Conservation (phyloP, 2,329 filamentous ascomycete species). For the Aphanocladium album region DNA sequence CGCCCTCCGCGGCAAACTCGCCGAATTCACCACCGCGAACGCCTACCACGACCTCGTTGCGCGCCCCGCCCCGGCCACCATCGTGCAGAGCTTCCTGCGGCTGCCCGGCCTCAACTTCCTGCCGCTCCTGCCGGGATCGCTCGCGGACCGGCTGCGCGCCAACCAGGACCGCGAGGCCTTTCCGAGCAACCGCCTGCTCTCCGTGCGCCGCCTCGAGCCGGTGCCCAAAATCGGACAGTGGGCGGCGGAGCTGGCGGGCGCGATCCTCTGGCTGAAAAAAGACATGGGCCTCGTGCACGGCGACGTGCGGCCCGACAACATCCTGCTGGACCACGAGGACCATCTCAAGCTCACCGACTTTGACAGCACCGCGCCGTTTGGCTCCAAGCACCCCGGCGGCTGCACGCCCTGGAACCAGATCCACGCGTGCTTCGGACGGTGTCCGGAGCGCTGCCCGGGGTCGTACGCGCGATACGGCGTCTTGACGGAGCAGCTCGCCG, state of each 20-base stretch:
- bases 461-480: neutral
- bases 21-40: neutral
- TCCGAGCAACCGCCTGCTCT: neutral
- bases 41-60: neutral
- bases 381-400: neutral
- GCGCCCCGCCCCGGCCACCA: neutral
- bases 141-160: neutral
- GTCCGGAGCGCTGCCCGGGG: neutral
- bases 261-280: slow-evolving; percentile 11
- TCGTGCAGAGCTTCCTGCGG: neutral
- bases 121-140: neutral
- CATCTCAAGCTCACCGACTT: slow-evolving; percentile 16
- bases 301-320: slow-evolving; percentile 14
- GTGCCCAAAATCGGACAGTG: slow-evolving; percentile 5
- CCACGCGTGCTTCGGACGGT: neutral
- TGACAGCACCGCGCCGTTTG: slow-evolving; percentile 2
- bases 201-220: neutral
- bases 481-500: slow-evolving; percentile 2
- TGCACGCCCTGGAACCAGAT: slow-evolving; percentile 8
- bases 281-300: slow-evolving; percentile 12
- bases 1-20: neutral
- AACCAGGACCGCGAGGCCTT: neutral
- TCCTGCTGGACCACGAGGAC: slow-evolving; percentile 10
- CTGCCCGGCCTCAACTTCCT: neutral
- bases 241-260: slow-evolving; percentile 7